Conservation (phyloP, 768 basidiomycete genomes). For the Mycena vulgaris region DNA sequence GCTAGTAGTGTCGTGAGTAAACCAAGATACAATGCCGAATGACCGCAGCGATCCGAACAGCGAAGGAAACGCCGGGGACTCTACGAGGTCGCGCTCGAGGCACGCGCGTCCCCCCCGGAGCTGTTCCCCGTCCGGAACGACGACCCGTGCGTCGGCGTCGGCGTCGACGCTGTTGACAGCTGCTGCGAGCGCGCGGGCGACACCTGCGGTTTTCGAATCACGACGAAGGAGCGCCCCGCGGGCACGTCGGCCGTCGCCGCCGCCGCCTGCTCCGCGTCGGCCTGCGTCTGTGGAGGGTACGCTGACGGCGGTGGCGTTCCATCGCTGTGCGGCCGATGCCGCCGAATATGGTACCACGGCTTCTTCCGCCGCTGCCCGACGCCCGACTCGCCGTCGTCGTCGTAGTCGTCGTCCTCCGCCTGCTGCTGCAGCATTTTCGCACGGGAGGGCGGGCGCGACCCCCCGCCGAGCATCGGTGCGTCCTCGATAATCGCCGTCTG, state of each 20-base stretch:
- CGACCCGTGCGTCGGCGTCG: conserved; percentile 42
- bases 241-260: conserved; percentile 51
- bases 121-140: conserved; percentile 24
- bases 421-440: conserved; percentile 20
- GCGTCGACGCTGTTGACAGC: conserved; percentile 48
- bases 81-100: conserved; percentile 40
- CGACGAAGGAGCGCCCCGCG: conserved; percentile 75
- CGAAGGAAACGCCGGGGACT: not conserved
- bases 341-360: conserved; percentile 78
- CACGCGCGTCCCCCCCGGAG: conserved; percentile 37
- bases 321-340: conserved; percentile 73
- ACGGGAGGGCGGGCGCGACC: conserved; percentile 35
- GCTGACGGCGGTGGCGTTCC: conserved; percentile 51
- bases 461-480: conserved; percentile 50
- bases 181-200: conserved; percentile 53
- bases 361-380: conserved; percentile 70
- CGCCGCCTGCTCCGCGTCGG: conserved; percentile 51
- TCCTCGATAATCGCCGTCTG: conserved; percentile 90
- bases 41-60: conserved; percentile 7
- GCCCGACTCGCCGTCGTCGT: conserved; percentile 61
- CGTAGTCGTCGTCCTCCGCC: conserved; percentile 48
- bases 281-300: conserved; percentile 49
- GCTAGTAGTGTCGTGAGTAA: conserved; percentile 19
- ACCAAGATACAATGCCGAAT: conserved; percentile 24
- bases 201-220: conserved; percentile 73